phyloP scores from a whole-genome alignment of 148 eudicot genomes.

The Oxyria digyna region DNA sequence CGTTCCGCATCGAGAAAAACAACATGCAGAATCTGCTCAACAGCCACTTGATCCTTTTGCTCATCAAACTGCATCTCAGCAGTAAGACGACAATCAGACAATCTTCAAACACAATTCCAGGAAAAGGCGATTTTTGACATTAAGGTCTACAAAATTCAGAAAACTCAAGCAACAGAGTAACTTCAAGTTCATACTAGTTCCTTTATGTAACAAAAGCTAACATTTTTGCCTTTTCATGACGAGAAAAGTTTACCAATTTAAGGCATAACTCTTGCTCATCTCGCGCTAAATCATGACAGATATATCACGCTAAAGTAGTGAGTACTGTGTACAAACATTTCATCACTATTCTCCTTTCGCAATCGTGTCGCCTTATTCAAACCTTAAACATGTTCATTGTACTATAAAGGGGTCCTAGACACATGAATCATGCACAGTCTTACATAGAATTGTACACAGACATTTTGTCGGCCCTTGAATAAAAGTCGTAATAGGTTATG shows the following conservation, averaged over 20 bases:
- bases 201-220: background rate
- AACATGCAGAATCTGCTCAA: constrained; percentile 47
- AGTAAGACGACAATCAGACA: background rate
- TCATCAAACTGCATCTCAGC: constrained; percentile 39
- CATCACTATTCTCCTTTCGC: background rate
- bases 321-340: background rate
- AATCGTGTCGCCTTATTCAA: background rate
- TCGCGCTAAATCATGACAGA: background rate
- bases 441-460: background rate
- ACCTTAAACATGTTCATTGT: background rate
- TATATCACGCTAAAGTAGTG: background rate
- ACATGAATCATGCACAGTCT: background rate
- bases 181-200: background rate
- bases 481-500: background rate
- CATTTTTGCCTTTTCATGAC: background rate
- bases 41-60: constrained; percentile 48
- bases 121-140: background rate
- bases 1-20: constrained; percentile 55
- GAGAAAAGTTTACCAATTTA: too few species aligned
- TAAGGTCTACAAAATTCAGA: background rate
- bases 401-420: background rate
- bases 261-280: background rate
- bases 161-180: background rate
- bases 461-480: background rate
- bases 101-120: too few species aligned